phyloP scores from a whole-genome alignment of 352 stramenopile genomes.

The Blastocystis sp. region DNA sequence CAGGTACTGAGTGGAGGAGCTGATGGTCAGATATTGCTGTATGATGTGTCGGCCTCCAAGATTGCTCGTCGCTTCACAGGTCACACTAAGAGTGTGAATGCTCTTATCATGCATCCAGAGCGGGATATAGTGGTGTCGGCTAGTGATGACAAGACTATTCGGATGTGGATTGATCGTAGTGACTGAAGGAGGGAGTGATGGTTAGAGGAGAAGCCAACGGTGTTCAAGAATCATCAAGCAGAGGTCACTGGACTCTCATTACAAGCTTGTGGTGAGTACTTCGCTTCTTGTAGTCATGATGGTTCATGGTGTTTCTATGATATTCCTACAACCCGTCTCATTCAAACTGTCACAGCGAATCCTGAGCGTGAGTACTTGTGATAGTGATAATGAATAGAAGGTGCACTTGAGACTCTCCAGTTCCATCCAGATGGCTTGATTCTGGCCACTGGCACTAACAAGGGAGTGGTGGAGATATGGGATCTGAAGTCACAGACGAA shows the following conservation, averaged over 20 bases:
- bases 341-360: constrained; percentile 33
- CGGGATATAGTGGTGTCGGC: constrained; percentile 77
- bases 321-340: constrained; percentile 70
- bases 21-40: constrained; percentile 74
- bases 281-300: constrained; percentile 79
- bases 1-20: constrained; percentile 73
- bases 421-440: constrained; percentile 93
- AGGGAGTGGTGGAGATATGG: constrained; percentile 83
- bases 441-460: constrained; percentile 77
- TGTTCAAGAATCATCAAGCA: constrained; percentile 20
- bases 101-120: constrained; percentile 77
- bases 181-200: constrained; percentile 42
- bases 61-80: constrained; percentile 78
- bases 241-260: constrained; percentile 76
- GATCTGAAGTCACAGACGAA: constrained; percentile 82
- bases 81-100: constrained; percentile 81
- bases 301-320: constrained; percentile 82
- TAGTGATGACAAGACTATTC: constrained; percentile 78
- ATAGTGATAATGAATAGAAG: constrained; percentile 69
- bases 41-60: constrained; percentile 71
- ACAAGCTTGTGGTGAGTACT: constrained; percentile 80
- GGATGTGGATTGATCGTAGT: constrained; percentile 43
- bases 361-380: neutral
- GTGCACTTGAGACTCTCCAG: constrained; percentile 71
- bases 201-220: constrained; percentile 45